These are phyloP conservation scores for Solanum habrochaites DNA, from an alignment of 257 asterid genomes.

Conservation along the genomic window DNA sequence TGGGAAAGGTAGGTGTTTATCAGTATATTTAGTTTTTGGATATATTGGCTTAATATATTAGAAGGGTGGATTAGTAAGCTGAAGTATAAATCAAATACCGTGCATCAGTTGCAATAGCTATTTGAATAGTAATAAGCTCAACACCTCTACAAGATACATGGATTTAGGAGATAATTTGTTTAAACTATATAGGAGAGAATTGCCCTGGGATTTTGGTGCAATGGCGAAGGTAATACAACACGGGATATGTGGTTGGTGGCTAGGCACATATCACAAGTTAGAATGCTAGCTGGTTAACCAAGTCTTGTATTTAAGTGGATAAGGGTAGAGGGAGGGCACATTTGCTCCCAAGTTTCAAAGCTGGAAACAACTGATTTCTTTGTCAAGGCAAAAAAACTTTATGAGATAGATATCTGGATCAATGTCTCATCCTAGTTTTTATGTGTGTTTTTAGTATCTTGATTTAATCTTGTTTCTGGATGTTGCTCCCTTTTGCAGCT, in stretches of 20 bases:
- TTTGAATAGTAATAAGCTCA: neutral
- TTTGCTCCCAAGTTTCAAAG: neutral
- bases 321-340: neutral
- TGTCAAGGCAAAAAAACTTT: neutral
- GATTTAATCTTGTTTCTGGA: neutral
- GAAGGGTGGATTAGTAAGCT: neutral
- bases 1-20: conserved; percentile 72
- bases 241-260: neutral
- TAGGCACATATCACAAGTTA: neutral
- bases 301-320: neutral
- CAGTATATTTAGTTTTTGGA: neutral
- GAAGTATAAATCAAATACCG: neutral
- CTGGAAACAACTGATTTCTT: neutral
- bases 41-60: neutral
- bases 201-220: neutral
- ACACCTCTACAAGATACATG: neutral
- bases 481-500: conserved; percentile 35
- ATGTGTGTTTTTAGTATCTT: neutral
- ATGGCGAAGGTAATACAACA: neutral
- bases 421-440: neutral
- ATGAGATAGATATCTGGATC: neutral
- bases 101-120: neutral
- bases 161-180: neutral
- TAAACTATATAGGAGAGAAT: neutral
- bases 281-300: neutral